A percentile compares a stretch with the other conserved stretches of the same genome.
These are phyloP conservation scores for Xylariaceae sp. DNA, from an alignment of 2,329 filamentous ascomycete species.

Conservation along the genomic window DNA sequence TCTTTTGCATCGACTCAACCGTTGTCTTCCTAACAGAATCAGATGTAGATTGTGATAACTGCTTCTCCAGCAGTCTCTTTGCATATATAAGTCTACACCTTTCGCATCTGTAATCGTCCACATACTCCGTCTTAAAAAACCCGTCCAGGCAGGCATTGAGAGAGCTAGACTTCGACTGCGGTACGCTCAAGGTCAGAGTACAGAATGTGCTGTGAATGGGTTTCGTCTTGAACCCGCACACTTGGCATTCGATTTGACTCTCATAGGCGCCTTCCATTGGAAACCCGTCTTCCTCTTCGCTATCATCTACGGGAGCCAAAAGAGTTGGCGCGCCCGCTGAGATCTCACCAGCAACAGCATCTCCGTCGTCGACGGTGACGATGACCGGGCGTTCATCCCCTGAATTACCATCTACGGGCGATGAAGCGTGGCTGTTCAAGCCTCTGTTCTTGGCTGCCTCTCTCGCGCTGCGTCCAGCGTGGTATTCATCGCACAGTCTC, in stretches of 20 bases:
- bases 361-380: slow-evolving; percentile 24
- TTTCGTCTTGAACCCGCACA: slow-evolving; percentile 83
- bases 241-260: slow-evolving; percentile 90
- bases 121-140: slow-evolving; percentile 89
- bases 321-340: slow-evolving; percentile 14
- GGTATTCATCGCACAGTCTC: slow-evolving; percentile 87
- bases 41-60: slow-evolving; percentile 51
- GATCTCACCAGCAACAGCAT: slow-evolving; percentile 5
- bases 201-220: slow-evolving; percentile 81
- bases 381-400: slow-evolving; percentile 32
- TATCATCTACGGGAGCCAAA: slow-evolving; percentile 23
- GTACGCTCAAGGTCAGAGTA: slow-evolving; percentile 86
- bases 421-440: slow-evolving; percentile 13
- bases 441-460: slow-evolving; percentile 44
- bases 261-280: slow-evolving; percentile 88
- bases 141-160: slow-evolving; percentile 87
- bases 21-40: slow-evolving; percentile 48
- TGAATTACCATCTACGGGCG: slow-evolving; percentile 27
- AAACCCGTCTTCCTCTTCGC: slow-evolving; percentile 61
- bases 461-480: slow-evolving; percentile 73
- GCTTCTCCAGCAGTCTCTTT: slow-evolving; percentile 55
- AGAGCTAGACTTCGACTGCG: slow-evolving; percentile 72
- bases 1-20: slow-evolving; percentile 55
- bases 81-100: slow-evolving; percentile 84
- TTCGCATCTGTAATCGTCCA: slow-evolving; percentile 96